These are phyloP conservation scores for Cudoniella acicularis DNA, from an alignment of 495 filamentous ascomycete species.

Conservation along the genomic window DNA sequence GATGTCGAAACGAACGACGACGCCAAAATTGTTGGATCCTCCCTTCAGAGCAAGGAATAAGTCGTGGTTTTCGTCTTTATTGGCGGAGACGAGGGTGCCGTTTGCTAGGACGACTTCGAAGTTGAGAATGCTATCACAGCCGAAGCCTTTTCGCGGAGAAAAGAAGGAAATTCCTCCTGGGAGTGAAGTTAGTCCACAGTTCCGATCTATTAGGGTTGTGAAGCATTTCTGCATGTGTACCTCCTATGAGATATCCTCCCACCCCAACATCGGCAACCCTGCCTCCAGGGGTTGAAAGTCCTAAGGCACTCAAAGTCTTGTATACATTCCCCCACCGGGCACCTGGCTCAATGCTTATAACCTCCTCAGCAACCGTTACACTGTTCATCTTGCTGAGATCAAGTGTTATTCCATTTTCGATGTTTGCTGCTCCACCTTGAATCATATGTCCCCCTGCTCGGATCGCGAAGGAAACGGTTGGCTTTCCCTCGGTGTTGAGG, in stretches of 20 bases:
- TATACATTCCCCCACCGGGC: slow-evolving; percentile 47
- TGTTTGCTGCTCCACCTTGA: slow-evolving; percentile 23
- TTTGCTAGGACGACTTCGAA: slow-evolving; percentile 47
- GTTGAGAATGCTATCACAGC: slow-evolving; percentile 39
- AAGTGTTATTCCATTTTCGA: slow-evolving; percentile 29
- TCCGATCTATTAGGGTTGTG: background rate
- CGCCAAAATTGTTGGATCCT: slow-evolving; percentile 51
- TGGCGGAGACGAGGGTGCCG: slow-evolving; percentile 45
- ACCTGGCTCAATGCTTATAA: slow-evolving; percentile 31
- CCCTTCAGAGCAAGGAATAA: slow-evolving; percentile 53
- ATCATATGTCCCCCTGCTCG: slow-evolving; percentile 28
- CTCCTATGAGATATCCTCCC: slow-evolving; percentile 44
- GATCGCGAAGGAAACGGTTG: too few relatives aligned
- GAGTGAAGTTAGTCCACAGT: background rate
- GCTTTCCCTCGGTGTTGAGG: too few relatives aligned
- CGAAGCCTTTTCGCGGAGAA: slow-evolving; percentile 37
- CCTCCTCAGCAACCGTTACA: slow-evolving; percentile 16
- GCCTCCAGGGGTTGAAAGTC: slow-evolving; percentile 45
- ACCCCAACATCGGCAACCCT: slow-evolving; percentile 47
- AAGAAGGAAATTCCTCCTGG: slow-evolving; percentile 38
- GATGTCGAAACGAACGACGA: slow-evolving; percentile 47
- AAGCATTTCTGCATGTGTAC: slow-evolving; percentile 7
- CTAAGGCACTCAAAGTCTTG: slow-evolving; percentile 31
- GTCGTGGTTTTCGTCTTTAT: slow-evolving; percentile 37
- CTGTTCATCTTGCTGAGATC: slow-evolving; percentile 28